Evolutionary conservation across 805 yeast genomes (phyloP).

Genomic region (Metschnikowia orientalis): DNA sequence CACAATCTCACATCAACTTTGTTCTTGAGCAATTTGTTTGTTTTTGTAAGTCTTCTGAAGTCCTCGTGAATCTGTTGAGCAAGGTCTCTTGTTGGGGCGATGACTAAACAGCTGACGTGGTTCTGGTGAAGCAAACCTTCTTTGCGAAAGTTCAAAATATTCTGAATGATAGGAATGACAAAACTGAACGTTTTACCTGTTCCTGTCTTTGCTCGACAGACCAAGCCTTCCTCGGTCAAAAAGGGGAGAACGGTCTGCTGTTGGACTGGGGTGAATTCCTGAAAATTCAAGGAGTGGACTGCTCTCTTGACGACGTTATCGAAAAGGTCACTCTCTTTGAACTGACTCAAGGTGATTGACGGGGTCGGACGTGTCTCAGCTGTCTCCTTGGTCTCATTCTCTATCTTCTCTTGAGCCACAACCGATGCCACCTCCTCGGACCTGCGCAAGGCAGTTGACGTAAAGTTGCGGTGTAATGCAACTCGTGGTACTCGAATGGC

Average conservation of each 20-base stretch:
- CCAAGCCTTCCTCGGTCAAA: slow-evolving; percentile 57
- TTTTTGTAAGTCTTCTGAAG: slow-evolving; percentile 41
- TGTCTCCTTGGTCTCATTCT: too few species aligned
- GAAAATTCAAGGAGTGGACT: slow-evolving; percentile 33
- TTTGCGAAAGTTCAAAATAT: slow-evolving; percentile 31
- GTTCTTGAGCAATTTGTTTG: slow-evolving; percentile 16
- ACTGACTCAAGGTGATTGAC: slow-evolving; percentile 14
- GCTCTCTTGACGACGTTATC: slow-evolving; percentile 12
- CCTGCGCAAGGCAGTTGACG: too few species aligned
- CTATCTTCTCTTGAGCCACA: too few species aligned
- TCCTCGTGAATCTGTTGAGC: slow-evolving; percentile 78
- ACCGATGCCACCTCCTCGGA: too few species aligned
- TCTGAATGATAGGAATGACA: slow-evolving; percentile 72
- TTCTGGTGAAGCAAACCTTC: slow-evolving; percentile 27
- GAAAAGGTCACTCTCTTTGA: slow-evolving; percentile 10
- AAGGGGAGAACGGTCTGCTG: slow-evolving; percentile 56
- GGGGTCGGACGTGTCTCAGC: too few species aligned
- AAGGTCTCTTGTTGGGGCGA: slow-evolving; percentile 89
- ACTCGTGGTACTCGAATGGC: too few species aligned
- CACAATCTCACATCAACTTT: slow-evolving; percentile 32
- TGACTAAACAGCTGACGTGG: slow-evolving; percentile 48
- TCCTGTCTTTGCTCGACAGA: slow-evolving; percentile 90
- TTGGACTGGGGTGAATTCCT: slow-evolving; percentile 65
- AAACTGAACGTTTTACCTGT: slow-evolving; percentile 93
- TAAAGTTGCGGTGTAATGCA: too few species aligned